Base-by-base conservation (phyloP, 2,329 filamentous ascomycete genomes). In the Colletotrichum theobromicola region DNA sequence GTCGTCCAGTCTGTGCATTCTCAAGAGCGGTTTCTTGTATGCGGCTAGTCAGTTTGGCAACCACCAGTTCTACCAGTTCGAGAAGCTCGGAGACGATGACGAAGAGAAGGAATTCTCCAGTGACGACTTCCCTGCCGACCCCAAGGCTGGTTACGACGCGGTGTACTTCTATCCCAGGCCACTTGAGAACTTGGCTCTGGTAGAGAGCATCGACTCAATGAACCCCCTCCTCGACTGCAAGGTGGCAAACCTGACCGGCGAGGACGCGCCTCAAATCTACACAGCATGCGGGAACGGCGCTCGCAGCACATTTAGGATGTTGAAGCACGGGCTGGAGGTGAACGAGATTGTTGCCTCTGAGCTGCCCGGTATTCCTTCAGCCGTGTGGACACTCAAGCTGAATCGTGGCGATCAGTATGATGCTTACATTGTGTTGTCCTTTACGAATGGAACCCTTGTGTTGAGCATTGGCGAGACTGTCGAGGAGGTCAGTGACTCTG, bases 231-330 rank as follows among this genome's bases (percentile, higher is more conserved):
- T 98, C 82, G 95, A 96, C 81, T 96, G 95, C 85, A 96, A 98
- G 82, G 92, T 99, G 30, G 94, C 94, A 61, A 98, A 99, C 78
- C 87, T 98, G 34, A 95, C 94, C 0, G 93, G 95, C 60, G 97
- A 98, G 77, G 97, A 98, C 82, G 96, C 96, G 7, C 97, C 97
- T 15, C 97, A 99, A 81, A 98, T 99, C 28, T 99, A 98, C 84
- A 93, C 95, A 0, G 91, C 98, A 53, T 97, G 94, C 81, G 97
- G 97, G 12, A 94, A 94, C 73, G 95, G 96, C 12, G 95, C 96
- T 58, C 91, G 95, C 77, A 98, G 96, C 83, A 93, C 94, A 8
- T 98, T 99, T 86, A 92, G 96, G 78, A 98, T 94, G 61, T 90
- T 98, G 69, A 97, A 97, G 81, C 96, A 99, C 82, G 97, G 96